Base-by-base conservation (phyloP, 345 rosid species). In the Populus alba region DNA sequence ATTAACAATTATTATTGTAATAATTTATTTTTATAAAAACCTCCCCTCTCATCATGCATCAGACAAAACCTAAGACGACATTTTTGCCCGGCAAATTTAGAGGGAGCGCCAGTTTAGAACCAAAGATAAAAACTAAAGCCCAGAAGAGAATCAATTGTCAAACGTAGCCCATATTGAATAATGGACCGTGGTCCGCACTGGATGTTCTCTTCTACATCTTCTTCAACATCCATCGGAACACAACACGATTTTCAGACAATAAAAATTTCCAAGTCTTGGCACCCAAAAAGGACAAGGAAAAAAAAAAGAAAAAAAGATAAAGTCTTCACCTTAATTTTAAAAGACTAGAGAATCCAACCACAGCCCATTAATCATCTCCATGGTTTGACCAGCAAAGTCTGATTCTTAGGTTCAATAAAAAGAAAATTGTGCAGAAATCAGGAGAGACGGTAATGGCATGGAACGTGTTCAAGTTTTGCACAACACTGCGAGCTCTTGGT, bases 401-500 rank as follows among this genome's bases (percentile, higher is more conserved):
- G 18, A 25, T 22, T 25, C 22, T 79, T 22, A 20, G 57, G 70
- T 77, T 69, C 18, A 69, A 41, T 53, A 38, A 13, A 37, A 47
- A 35, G 29, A 2, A 39, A 27, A 43, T 23, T 31, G 63, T 70
- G 80, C 75, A 43, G 18, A 78, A 78, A 78, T 63, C 71, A 22
- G 71, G 80, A 62, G 70, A 75, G 18, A 5, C 51, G 29, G 55
- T 67, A 47, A 93, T 91, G 96, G 92, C 96, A 27, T 88, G 91
- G 90, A 91, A 93, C 85, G 90, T 90, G 62, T 93, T 93, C 91
- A 89, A 86, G 80, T 91, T 88, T 84, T 93, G 97, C 72, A 89
- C 94, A 43, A 87, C 90, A 8, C 89, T 93, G 31, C 93, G 97
- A 0, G 97, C 93, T 16, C 82, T 91, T 72, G 96, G 97, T 45